Evolutionary conservation across 2,329 filamentous ascomycete species (phyloP).

Genomic region (Cryphonectria naterciae): DNA sequence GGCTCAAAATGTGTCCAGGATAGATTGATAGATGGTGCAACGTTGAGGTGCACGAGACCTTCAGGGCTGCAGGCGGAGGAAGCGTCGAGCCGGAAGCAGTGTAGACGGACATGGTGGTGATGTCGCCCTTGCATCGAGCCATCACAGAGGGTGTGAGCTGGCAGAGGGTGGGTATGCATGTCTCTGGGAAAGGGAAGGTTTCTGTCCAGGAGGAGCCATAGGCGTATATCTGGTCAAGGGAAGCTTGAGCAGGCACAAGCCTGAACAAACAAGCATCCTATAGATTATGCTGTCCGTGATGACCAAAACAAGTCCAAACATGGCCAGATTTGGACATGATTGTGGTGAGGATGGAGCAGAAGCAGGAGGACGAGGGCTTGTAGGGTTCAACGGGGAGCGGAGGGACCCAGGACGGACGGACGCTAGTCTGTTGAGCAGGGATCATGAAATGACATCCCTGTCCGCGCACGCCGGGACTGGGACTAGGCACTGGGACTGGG

Average conservation of each 20-base stretch:
- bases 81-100: background rate
- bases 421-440: slow-evolving; percentile 18
- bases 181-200: slow-evolving; percentile 22
- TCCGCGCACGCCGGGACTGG: slow-evolving; percentile 15
- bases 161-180: slow-evolving; percentile 25
- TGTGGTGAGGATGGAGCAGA: slow-evolving; percentile 37
- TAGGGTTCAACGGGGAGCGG: slow-evolving; percentile 30
- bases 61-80: background rate
- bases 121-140: slow-evolving; percentile 17
- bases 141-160: slow-evolving; percentile 15
- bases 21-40: slow-evolving; percentile 6
- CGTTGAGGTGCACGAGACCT: background rate
- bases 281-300: slow-evolving; percentile 45
- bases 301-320: slow-evolving; percentile 72
- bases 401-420: slow-evolving; percentile 26
- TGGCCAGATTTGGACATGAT: slow-evolving; percentile 43
- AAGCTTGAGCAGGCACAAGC: background rate
- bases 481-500: slow-evolving; percentile 1
- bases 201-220: slow-evolving; percentile 5
- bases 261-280: slow-evolving; percentile 36
- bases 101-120: background rate
- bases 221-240: slow-evolving; percentile 20
- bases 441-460: slow-evolving; percentile 16
- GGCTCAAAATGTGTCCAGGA: slow-evolving; percentile 11
- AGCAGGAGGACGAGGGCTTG: slow-evolving; percentile 40